These are phyloP conservation scores for Passiflora organensis DNA, from an alignment of 345 rosid species.

Conservation along the genomic window DNA sequence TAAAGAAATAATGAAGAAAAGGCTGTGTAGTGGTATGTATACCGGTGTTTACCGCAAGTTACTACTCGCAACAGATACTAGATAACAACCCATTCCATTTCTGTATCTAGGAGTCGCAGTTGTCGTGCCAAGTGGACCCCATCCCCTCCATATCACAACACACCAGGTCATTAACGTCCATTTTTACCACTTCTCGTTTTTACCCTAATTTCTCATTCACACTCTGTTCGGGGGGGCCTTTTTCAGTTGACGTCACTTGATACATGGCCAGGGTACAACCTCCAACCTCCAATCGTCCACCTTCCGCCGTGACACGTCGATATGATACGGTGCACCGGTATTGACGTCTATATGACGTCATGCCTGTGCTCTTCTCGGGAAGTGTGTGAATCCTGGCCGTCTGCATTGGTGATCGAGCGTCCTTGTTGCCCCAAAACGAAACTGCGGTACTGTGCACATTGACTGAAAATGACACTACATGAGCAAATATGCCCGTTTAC, in stretches of 20 bases:
- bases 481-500: too few species aligned
- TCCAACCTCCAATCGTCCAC: not conserved
- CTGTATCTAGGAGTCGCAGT: not conserved
- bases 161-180: conserved; percentile 4
- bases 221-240: conserved; percentile 23
- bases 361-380: conserved; percentile 2
- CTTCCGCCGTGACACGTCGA: conserved; percentile 12
- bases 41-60: too few species aligned
- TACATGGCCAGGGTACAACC: too few species aligned
- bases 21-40: not conserved
- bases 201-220: conserved; percentile 6
- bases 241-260: too few species aligned
- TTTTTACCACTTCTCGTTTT: not conserved
- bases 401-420: conserved; percentile 9
- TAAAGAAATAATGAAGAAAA: not conserved
- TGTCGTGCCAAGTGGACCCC: conserved; percentile 4
- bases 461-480: not conserved
- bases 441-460: not conserved
- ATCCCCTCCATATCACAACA: not conserved
- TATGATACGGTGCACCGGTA: conserved; percentile 11
- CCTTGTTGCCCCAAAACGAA: not conserved
- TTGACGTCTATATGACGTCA: conserved; percentile 30
- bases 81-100: too few species aligned
- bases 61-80: too few species aligned
- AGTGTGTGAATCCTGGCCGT: conserved; percentile 18